These are phyloP conservation scores for Aspergillus terreus DNA, from an alignment of 2,329 filamentous ascomycete species.

Conservation along the genomic window DNA sequence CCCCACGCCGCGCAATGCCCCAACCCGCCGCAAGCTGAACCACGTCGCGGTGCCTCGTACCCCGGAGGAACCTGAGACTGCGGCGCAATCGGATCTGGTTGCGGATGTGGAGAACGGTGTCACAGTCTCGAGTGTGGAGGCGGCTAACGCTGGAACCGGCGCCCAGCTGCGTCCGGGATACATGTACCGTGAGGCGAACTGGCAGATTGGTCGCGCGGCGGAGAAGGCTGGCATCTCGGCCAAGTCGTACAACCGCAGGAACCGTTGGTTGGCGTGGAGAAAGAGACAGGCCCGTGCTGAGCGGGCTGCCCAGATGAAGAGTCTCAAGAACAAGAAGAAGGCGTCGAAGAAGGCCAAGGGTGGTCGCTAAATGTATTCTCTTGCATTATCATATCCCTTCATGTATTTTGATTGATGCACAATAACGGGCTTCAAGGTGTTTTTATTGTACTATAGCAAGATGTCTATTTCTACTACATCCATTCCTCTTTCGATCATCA, in stretches of 20 bases:
- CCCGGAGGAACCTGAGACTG: conserved; percentile 13
- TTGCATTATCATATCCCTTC: conserved; percentile 11
- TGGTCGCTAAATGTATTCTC: conserved; percentile 16
- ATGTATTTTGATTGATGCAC: conserved; percentile 10
- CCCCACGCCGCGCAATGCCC: conserved; percentile 70
- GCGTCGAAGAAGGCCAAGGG: conserved; percentile 34
- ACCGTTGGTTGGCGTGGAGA: conserved; percentile 64
- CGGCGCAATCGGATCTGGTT: conserved; percentile 23
- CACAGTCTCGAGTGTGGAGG: conserved; percentile 20
- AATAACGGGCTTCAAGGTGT: conserved; percentile 18
- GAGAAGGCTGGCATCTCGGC: conserved; percentile 59
- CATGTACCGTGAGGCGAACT: conserved; percentile 64
- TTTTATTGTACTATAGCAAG: conserved; percentile 35
- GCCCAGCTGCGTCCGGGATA: conserved; percentile 53
- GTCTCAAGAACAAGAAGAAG: conserved; percentile 48
- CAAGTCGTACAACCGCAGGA: conserved; percentile 53
- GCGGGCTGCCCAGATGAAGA: conserved; percentile 52
- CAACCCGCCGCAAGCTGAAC: conserved; percentile 70
- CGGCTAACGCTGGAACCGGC: conserved; percentile 23
- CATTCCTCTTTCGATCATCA: neutral
- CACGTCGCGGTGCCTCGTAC: conserved; percentile 56
- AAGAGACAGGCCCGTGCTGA: conserved; percentile 52
- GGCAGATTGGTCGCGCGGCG: conserved; percentile 62
- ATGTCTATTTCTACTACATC: conserved; percentile 7
- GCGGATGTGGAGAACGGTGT: conserved; percentile 23